These are phyloP conservation scores for Leccinum sublutescens DNA, from an alignment of 768 basidiomycete genomes.

Conservation along the genomic window DNA sequence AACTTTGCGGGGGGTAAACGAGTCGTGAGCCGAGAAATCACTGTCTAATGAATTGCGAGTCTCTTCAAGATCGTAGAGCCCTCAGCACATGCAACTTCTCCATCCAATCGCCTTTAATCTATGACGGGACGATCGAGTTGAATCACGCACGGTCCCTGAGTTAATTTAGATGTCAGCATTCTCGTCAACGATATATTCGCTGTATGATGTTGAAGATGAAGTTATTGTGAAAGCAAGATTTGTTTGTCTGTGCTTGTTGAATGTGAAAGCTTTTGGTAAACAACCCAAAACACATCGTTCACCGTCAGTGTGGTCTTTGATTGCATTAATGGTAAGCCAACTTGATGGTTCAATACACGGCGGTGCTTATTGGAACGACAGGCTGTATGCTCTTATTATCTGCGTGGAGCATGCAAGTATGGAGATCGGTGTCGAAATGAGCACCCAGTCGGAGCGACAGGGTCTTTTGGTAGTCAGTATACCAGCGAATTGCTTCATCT, in stretches of 20 bases:
- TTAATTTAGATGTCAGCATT: too few relatives aligned
- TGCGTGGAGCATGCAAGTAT: conserved; percentile 65
- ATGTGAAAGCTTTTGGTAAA: conserved; percentile 14
- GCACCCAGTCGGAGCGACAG: conserved; percentile 43
- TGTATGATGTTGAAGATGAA: too few relatives aligned
- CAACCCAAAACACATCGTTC: conserved; percentile 1
- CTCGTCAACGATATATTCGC: too few relatives aligned
- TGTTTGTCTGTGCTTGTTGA: conserved; percentile 20
- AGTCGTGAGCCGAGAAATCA: too few relatives aligned
- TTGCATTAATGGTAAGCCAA: conserved; percentile 15
- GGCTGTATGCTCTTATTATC: conserved; percentile 61
- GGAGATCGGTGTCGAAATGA: conserved; percentile 66
- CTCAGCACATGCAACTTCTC: not conserved
- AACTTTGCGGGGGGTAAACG: too few relatives aligned
- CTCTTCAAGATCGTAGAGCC: not conserved
- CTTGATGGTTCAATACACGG: not conserved
- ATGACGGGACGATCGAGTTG: too few relatives aligned
- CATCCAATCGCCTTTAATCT: too few relatives aligned
- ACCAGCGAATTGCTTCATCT: conserved; percentile 7
- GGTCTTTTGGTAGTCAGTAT: conserved; percentile 53
- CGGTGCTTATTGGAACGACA: conserved; percentile 24
- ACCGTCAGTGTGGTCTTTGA: not conserved
- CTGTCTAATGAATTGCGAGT: not conserved
- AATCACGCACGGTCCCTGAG: too few relatives aligned
- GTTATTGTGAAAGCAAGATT: too few relatives aligned